Evolutionary conservation across 495 filamentous ascomycete genomes (phyloP), one percentile per base, ranked within the genome.

Genomic region (Penicillium samsonianum): DNA sequence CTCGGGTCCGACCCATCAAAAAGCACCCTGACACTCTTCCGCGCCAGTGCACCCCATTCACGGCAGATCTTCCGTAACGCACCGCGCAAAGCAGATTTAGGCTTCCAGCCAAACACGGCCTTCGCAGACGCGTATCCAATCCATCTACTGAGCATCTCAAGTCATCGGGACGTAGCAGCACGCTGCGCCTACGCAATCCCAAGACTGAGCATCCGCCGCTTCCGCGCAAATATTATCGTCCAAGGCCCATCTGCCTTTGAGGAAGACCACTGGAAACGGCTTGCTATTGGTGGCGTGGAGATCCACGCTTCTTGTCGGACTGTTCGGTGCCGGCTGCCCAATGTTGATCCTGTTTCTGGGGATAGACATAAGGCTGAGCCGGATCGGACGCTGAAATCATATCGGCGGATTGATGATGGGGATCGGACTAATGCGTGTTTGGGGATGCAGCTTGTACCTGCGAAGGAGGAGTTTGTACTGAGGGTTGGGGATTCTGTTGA

Each of bases 81-180:
- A 6, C 92, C 92, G 0, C 77, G 69, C n/a, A 81, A 83, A 62
- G 80, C 82, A 26, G 75, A 82, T 11, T 69, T 90, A 0, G 90
- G 90, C 2, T 92, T 90, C 65, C 89, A 94, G 63, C 82, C 90
- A 5, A 80, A 84, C 10, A 85, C 88, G 0, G 90, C 88, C 57
- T 96, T 96, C 65, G 86, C 88, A 53, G 93, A 98, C 72, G 87
- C 91, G 70, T 98, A 94, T 68, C 91, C 93, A 4, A 73, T 98
- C 28, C 90, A 96, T 64, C 69, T 96, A 8, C 70, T 95, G 33
- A 93, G 84, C 58, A 74, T 96, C 10, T 77, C 86, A 41, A 92
- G 87, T 60, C 79, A 95, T 25, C 82, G 82, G 7, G 84, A 91
- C 53, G 71, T 87, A 8, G 82, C 76, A 41, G 51, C 57, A 2